phyloP scores from a whole-genome alignment of 225 moss, liverwort and hornwort species.

The Pseudisothecium myosuroides region DNA sequence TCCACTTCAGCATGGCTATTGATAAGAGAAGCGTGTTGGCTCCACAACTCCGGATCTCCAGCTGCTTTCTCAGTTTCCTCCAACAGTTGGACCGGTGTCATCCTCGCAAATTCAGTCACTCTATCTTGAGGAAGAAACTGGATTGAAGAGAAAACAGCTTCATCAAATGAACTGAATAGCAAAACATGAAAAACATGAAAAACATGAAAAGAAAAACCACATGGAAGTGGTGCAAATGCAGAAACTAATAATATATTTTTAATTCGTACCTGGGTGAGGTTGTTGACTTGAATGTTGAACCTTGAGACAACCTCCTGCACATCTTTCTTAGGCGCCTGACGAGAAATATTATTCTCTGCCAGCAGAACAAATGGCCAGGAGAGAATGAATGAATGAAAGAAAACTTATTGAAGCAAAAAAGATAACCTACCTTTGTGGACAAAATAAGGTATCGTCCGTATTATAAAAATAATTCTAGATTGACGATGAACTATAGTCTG shows the following conservation, averaged over 20 bases:
- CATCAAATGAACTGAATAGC: background rate
- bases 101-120: slow-evolving; percentile 67
- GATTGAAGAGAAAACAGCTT: background rate
- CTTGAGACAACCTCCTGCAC: slow-evolving; percentile 40
- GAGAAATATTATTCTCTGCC: background rate
- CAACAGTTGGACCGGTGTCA: slow-evolving; percentile 57
- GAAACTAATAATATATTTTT: background rate
- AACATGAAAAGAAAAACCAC: rapidly evolving
- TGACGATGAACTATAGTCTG: background rate
- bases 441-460: background rate
- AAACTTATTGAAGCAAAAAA: background rate
- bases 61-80: slow-evolving; percentile 79
- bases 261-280: slow-evolving; percentile 49
- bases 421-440: background rate
- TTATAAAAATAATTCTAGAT: too few relatives aligned
- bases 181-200: background rate
- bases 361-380: background rate
- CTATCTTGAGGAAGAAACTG: slow-evolving; percentile 85
- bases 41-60: slow-evolving; percentile 60
- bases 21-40: slow-evolving; percentile 32
- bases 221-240: too few relatives aligned
- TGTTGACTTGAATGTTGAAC: slow-evolving; percentile 68
- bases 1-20: slow-evolving; percentile 29
- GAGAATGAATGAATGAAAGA: background rate
- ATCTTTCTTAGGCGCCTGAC: slow-evolving; percentile 27